These are phyloP conservation scores for Erodium texanum DNA, from an alignment of 441 rosid genomes.

Conservation along the genomic window DNA sequence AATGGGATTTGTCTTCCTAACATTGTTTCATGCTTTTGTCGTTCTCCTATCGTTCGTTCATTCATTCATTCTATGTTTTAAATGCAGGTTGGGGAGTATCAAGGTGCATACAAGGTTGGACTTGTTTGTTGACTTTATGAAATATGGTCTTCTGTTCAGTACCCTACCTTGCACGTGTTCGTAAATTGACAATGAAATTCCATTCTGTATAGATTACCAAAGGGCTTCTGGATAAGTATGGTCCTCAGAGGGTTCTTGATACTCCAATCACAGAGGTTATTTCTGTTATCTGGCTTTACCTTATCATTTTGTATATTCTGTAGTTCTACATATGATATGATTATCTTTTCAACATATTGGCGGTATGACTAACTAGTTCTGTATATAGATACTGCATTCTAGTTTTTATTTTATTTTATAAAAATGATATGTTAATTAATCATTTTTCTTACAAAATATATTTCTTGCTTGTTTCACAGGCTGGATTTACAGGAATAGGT, in stretches of 20 bases:
- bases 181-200: slow-evolving; percentile 7
- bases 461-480: slow-evolving; percentile 35
- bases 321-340: not conserved
- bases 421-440: no score
- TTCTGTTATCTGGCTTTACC: slow-evolving; percentile 8
- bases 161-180: not conserved
- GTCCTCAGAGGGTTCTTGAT: slow-evolving; percentile 90
- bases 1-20: not conserved
- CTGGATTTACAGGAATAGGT: slow-evolving; percentile 96
- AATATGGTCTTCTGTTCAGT: not conserved
- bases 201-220: slow-evolving; percentile 48
- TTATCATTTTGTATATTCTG: not conserved
- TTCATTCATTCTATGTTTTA: slow-evolving; percentile 6
- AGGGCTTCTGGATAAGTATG: slow-evolving; percentile 87
- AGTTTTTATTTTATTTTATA: no score
- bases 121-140: slow-evolving; percentile 6
- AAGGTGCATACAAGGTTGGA: slow-evolving; percentile 94
- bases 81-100: slow-evolving; percentile 90
- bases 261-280: slow-evolving; percentile 94
- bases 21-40: not conserved
- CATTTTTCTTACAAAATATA: not conserved
- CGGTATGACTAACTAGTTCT: not conserved
- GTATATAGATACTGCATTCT: no score
- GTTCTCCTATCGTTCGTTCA: not conserved
- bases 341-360: not conserved